These are phyloP conservation scores for Leishmania gerbilli DNA, from an alignment of 208 protist genomes.

Conservation along the genomic window DNA sequence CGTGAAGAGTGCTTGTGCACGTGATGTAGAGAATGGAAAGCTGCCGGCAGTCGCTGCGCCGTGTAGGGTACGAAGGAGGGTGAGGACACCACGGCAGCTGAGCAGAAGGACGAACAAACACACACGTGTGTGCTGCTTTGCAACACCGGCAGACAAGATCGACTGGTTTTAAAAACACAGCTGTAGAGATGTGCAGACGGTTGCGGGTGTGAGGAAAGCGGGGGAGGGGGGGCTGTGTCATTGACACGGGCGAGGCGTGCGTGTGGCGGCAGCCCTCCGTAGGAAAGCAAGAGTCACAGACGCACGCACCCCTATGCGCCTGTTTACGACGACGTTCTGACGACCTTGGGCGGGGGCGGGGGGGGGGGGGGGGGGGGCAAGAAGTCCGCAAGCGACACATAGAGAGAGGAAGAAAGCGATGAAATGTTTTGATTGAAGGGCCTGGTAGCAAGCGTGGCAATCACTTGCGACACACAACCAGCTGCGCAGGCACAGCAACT, in stretches of 20 bases:
- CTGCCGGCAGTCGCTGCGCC: background rate
- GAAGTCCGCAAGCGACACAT: background rate
- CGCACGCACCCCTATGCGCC: background rate
- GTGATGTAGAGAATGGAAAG: background rate
- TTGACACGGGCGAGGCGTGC: background rate
- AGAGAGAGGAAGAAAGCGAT: background rate
- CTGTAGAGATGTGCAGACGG: background rate
- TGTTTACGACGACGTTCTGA: background rate
- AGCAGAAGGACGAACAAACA: background rate
- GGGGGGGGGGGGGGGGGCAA: background rate
- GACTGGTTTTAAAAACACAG: background rate
- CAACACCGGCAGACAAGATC: background rate
- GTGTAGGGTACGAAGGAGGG: background rate
- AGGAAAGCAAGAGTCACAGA: background rate
- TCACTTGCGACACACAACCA: background rate
- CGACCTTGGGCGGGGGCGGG: background rate
- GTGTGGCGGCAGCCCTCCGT: conserved; percentile 1
- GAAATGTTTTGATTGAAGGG: too few relatives aligned
- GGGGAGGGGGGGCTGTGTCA: background rate
- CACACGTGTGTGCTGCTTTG: background rate
- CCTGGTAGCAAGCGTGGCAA: background rate
- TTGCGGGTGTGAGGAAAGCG: background rate
- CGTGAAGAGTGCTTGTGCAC: background rate
- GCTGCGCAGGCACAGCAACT: background rate
- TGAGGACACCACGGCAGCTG: background rate